These are phyloP conservation scores for Rhizopus arrhizus DNA, from an alignment of 371 early-diverging fungal genomes.

Conservation along the genomic window DNA sequence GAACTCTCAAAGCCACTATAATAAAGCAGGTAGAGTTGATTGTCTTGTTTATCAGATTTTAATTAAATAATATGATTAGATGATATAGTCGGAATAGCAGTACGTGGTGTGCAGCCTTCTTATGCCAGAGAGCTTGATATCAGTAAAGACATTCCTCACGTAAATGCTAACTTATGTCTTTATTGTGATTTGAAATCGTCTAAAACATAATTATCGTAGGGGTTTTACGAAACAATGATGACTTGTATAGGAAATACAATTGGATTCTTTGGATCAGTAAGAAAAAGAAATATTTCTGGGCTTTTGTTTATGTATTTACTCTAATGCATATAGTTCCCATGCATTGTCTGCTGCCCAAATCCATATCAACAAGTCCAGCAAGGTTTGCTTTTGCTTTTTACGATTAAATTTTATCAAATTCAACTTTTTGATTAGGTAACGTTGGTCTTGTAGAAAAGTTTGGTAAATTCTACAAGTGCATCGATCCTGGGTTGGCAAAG, in stretches of 20 bases:
- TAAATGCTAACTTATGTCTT: not conserved
- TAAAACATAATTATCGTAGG: conserved; percentile 23
- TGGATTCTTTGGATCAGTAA: conserved; percentile 55
- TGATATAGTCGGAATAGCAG: conserved; percentile 24
- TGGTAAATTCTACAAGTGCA: conserved; percentile 83
- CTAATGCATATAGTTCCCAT: conserved; percentile 34
- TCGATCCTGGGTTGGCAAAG: conserved; percentile 85
- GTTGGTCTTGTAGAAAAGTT: conserved; percentile 81
- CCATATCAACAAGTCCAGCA: conserved; percentile 75
- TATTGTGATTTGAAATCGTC: no score
- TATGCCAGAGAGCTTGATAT: conserved; percentile 38
- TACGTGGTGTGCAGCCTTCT: conserved; percentile 35
- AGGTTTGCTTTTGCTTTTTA: conserved; percentile 22
- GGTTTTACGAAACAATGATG: conserved; percentile 51
- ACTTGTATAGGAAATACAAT: conserved; percentile 46
- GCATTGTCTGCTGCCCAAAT: conserved; percentile 69
- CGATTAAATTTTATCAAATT: no score
- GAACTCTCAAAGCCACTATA: not conserved
- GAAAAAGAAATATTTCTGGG: not conserved
- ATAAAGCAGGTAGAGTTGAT: conserved; percentile 11
- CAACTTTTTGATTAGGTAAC: conserved; percentile 39
- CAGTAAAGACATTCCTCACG: conserved; percentile 9
- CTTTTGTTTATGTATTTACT: not conserved
- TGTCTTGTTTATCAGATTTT: not conserved
- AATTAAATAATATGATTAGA: conserved; percentile 12